Percentiles rank a stretch among this genome's conserved stretches.
Evolutionary conservation across 352 stramenopile genomes (phyloP).

Genomic region (Thraustochytrium sp.): DNA sequence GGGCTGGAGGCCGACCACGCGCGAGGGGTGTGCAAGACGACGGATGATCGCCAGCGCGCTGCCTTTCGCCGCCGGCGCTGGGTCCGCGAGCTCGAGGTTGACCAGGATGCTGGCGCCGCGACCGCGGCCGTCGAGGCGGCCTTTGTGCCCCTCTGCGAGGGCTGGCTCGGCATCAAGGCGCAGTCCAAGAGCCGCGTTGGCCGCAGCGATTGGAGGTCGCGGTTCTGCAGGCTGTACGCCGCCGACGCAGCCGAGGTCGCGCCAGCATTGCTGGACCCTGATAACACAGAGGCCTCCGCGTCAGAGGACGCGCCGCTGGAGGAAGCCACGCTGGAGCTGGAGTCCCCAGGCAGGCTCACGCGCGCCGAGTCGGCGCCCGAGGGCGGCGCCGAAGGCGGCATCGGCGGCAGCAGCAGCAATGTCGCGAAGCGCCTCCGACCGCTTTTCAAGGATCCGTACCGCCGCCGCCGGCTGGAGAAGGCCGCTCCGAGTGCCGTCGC

Average conservation of each 20-base stretch:
- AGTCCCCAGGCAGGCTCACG: too few relatives aligned
- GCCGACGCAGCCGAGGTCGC: not conserved
- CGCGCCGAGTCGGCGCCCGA: not conserved
- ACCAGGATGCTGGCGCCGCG: not conserved
- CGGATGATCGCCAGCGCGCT: not conserved
- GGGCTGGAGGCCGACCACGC: not conserved
- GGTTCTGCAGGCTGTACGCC: not conserved
- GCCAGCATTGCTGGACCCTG: not conserved
- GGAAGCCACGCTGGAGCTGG: not conserved
- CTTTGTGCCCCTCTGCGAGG: not conserved
- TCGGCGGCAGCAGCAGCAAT: not conserved
- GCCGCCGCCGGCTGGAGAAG: too few relatives aligned
- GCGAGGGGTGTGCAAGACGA: not conserved
- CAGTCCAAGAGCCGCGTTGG: not conserved
- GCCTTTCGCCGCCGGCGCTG: not conserved
- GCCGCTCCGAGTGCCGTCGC: too few relatives aligned
- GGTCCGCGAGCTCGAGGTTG: not conserved
- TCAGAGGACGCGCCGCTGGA: not conserved
- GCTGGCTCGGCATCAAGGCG: conserved; percentile 7
- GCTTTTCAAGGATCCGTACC: too few relatives aligned
- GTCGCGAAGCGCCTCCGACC: too few relatives aligned
- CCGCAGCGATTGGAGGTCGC: not conserved
- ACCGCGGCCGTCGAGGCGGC: not conserved
- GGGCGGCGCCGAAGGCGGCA: not conserved
- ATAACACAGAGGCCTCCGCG: too few relatives aligned